Conservation (phyloP, 2,329 filamentous ascomycete species). For the Byssochlamys sp. region DNA sequence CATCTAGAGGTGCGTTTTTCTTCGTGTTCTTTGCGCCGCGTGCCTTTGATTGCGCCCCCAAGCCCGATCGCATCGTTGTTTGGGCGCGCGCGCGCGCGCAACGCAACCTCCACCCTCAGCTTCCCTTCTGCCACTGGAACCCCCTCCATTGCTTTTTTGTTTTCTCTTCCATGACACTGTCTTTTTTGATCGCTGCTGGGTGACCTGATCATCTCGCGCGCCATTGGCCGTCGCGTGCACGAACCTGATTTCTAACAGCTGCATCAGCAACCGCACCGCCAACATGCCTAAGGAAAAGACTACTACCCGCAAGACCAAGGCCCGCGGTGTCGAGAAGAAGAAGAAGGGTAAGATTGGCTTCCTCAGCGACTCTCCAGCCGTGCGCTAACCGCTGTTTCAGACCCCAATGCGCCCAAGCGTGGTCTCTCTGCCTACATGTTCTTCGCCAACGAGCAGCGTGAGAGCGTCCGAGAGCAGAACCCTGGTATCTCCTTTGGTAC, state of each 20-base stretch:
- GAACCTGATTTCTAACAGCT: conserved; percentile 2
- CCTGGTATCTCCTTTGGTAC: conserved; percentile 90
- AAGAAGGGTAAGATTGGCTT: conserved; percentile 55
- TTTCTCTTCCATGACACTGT: not conserved
- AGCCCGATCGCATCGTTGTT: conserved; percentile 12
- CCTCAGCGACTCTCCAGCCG: not conserved
- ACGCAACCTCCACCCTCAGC: conserved; percentile 3
- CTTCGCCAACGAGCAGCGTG: conserved; percentile 98
- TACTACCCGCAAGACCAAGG: conserved; percentile 53
- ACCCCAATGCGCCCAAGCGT: conserved; percentile 97
- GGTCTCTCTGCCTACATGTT: conserved; percentile 99
- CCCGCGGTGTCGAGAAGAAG: conserved; percentile 52
- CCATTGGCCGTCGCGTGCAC: not conserved
- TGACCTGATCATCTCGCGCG: not conserved
- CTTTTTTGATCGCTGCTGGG: not conserved
- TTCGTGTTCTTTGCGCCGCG: conserved; percentile 10
- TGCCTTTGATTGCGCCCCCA: conserved; percentile 10
- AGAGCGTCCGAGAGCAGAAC: conserved; percentile 97
- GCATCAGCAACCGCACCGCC: conserved; percentile 11
- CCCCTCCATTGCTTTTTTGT: conserved; percentile 2
- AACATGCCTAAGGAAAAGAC: conserved; percentile 62
- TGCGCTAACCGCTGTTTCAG: conserved; percentile 38
- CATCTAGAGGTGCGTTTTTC: conserved; percentile 9
- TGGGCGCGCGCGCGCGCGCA: conserved; percentile 10
- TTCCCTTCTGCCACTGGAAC: conserved; percentile 4